Percentiles rank a stretch among this genome's conserved stretches.
Conservation (phyloP, 108 stramenopile genomes). For the Aurantiochytrium sp. region DNA sequence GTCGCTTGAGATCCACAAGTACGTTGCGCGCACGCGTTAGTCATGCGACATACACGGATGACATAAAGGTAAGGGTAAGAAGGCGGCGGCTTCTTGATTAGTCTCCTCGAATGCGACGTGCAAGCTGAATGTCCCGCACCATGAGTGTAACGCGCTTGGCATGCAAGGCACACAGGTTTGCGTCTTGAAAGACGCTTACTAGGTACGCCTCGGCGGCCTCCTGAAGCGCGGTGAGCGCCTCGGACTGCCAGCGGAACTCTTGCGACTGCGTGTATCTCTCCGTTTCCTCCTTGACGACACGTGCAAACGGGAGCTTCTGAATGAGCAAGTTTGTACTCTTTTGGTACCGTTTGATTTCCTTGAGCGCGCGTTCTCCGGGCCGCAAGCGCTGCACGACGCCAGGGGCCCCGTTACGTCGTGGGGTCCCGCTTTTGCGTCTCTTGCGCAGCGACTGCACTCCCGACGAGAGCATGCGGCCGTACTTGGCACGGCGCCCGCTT, state of each 20-base stretch:
- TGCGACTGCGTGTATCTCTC: slow-evolving; percentile 19
- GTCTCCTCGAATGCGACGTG: slow-evolving; percentile 74
- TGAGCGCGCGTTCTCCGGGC: slow-evolving; percentile 79
- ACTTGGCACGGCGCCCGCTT: too few relatives aligned
- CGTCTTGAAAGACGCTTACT: slow-evolving; percentile 52
- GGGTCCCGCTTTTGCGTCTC: neutral
- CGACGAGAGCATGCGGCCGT: neutral
- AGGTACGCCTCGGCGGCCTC: slow-evolving; percentile 90
- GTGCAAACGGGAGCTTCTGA: slow-evolving; percentile 88
- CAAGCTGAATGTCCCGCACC: slow-evolving; percentile 92
- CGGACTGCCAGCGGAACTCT: slow-evolving; percentile 76
- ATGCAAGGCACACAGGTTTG: slow-evolving; percentile 87
- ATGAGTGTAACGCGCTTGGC: slow-evolving; percentile 92
- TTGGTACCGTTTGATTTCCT: slow-evolving; percentile 87
- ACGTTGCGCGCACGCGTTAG: too few relatives aligned
- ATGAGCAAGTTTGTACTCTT: slow-evolving; percentile 73
- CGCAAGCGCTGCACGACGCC: neutral
- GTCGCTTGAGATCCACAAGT: too few relatives aligned
- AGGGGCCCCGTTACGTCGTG: neutral
- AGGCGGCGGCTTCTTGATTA: neutral
- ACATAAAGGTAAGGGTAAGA: too few relatives aligned
- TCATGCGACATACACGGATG: too few relatives aligned
- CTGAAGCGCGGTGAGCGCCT: slow-evolving; percentile 83
- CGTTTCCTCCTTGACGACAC: slow-evolving; percentile 46
- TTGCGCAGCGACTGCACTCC: neutral